Evolutionary conservation across 2,329 filamentous ascomycete species (phyloP).

Genomic region (Fusarium palustre): DNA sequence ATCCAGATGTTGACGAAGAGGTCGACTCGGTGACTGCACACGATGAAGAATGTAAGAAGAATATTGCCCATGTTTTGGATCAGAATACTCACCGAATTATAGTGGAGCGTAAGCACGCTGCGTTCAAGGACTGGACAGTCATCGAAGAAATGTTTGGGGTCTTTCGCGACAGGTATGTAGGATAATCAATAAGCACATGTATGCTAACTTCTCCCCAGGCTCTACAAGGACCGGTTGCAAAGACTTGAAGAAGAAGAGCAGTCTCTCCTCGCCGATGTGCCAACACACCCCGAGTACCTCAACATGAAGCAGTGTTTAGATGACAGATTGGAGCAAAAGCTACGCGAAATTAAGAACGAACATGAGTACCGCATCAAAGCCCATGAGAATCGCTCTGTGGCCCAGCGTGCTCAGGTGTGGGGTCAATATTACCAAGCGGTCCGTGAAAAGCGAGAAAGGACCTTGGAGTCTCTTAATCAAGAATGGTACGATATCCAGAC

Average conservation of each 20-base stretch:
- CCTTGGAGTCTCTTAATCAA: slow-evolving; percentile 83
- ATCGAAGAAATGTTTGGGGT: slow-evolving; percentile 91
- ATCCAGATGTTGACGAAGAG: slow-evolving; percentile 70
- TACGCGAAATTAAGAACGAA: slow-evolving; percentile 79
- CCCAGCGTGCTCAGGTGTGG: slow-evolving; percentile 86
- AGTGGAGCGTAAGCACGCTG: slow-evolving; percentile 83
- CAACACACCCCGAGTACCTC: slow-evolving; percentile 91
- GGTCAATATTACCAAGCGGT: slow-evolving; percentile 91
- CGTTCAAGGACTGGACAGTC: slow-evolving; percentile 80
- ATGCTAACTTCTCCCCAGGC: slow-evolving; percentile 55
- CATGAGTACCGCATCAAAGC: slow-evolving; percentile 79
- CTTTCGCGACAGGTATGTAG: slow-evolving; percentile 79
- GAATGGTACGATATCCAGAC: slow-evolving; percentile 95
- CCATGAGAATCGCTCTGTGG: slow-evolving; percentile 79
- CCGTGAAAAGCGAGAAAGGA: slow-evolving; percentile 82
- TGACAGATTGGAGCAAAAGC: slow-evolving; percentile 82
- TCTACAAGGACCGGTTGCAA: slow-evolving; percentile 89
- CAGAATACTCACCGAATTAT: slow-evolving; percentile 40
- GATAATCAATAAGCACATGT: neutral
- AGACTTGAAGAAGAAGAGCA: slow-evolving; percentile 79
- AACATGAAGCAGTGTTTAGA: slow-evolving; percentile 91
- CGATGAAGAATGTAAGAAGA: slow-evolving; percentile 70
- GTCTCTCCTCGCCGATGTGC: slow-evolving; percentile 68
- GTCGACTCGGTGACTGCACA: slow-evolving; percentile 69
- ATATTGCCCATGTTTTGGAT: slow-evolving; percentile 4